Percentiles rank a stretch among this genome's conserved stretches.
phyloP scores from a whole-genome alignment of 2,329 filamentous ascomycete species.

The Aspergillus awamori region DNA sequence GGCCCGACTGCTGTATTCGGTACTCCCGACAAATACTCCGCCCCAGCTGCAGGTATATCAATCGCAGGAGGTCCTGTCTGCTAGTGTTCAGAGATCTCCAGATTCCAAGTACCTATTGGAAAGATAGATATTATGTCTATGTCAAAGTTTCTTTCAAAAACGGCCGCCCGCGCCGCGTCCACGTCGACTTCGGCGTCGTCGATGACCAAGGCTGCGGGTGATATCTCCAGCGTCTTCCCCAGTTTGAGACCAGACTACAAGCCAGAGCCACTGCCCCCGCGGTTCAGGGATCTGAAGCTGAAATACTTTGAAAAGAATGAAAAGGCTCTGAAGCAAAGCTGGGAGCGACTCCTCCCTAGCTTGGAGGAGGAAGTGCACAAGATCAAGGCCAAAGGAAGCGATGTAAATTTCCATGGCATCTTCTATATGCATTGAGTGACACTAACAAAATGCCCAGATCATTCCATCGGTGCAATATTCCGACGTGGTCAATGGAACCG shows the following conservation, averaged over 20 bases:
- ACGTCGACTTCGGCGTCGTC: constrained; percentile 35
- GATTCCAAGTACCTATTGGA: neutral
- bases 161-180: constrained; percentile 33
- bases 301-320: constrained; percentile 44
- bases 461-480: constrained; percentile 48
- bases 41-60: neutral
- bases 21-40: constrained; percentile 11
- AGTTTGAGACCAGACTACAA: constrained; percentile 48
- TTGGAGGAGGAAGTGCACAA: constrained; percentile 45
- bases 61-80: neutral
- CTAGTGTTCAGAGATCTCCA: neutral
- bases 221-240: constrained; percentile 54
- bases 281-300: constrained; percentile 47
- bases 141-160: constrained; percentile 34
- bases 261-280: constrained; percentile 44
- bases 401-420: constrained; percentile 32
- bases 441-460: constrained; percentile 31
- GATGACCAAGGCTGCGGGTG: constrained; percentile 48
- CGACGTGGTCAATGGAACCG: constrained; percentile 42
- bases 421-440: neutral
- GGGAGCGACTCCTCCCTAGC: constrained; percentile 45
- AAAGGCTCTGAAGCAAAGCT: constrained; percentile 43
- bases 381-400: constrained; percentile 45
- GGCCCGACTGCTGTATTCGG: constrained; percentile 18
- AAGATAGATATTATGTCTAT: constrained; percentile 28